These are phyloP conservation scores for Paraurostyla sp. DNA, from an alignment of 73 alveolate species.

Conservation along the genomic window DNA sequence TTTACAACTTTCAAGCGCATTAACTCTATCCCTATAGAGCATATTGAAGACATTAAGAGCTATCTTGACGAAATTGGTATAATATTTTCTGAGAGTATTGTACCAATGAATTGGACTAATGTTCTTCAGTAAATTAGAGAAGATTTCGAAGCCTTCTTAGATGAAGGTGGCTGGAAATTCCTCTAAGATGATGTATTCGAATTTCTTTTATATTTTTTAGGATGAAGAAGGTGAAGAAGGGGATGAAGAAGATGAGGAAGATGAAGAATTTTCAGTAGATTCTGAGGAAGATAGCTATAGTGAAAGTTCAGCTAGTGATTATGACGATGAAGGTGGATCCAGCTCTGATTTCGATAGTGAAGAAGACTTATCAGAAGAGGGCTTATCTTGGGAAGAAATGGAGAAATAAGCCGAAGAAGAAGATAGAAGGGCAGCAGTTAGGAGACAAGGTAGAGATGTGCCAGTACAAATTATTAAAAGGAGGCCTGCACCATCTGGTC, in stretches of 20 bases:
- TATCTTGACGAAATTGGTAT: constrained; percentile 94
- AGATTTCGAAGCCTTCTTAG: constrained; percentile 89
- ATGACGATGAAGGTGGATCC: constrained; percentile 82
- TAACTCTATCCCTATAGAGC: constrained; percentile 91
- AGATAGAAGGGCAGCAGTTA: constrained; percentile 67
- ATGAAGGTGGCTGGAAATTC: constrained; percentile 97
- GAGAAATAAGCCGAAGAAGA: constrained; percentile 87
- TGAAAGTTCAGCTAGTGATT: constrained; percentile 77
- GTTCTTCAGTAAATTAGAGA: constrained; percentile 86
- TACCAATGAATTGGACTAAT: constrained; percentile 90
- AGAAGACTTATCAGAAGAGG: constrained; percentile 86
- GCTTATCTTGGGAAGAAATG: constrained; percentile 91
- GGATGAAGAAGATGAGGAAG: constrained; percentile 79
- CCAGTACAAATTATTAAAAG: neutral
- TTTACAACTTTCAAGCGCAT: constrained; percentile 90
- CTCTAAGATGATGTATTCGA: constrained; percentile 79
- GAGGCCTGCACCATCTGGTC: neutral
- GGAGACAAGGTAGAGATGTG: constrained; percentile 39
- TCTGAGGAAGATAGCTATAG: constrained; percentile 81
- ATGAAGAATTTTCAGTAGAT: constrained; percentile 84
- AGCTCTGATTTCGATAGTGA: constrained; percentile 88
- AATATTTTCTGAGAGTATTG: constrained; percentile 91
- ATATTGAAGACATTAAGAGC: constrained; percentile 88
- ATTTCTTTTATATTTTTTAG: constrained; percentile 27
- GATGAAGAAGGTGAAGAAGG: constrained; percentile 78